Evolutionary conservation across 2,329 filamentous ascomycete genomes (phyloP).

Genomic region (Alternaria alternata): DNA sequence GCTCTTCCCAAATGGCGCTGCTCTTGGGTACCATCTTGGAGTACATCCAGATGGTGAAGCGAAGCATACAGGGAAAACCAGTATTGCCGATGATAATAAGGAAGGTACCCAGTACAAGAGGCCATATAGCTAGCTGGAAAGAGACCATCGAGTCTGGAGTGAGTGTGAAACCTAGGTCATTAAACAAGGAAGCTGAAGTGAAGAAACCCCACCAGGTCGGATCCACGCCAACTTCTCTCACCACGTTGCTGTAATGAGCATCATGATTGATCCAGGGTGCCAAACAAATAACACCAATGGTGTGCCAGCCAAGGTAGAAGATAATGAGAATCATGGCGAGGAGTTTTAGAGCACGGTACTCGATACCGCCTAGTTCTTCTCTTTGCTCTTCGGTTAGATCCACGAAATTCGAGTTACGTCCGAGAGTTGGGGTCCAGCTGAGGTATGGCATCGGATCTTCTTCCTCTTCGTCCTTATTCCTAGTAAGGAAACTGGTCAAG

Average conservation of each 20-base stretch:
- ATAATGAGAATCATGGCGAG: slow-evolving; percentile 76
- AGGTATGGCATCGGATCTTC: slow-evolving; percentile 79
- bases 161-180: slow-evolving; percentile 91
- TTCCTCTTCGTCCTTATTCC: slow-evolving; percentile 56
- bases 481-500: slow-evolving; percentile 66
- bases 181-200: slow-evolving; percentile 87
- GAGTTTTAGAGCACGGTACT: slow-evolving; percentile 91
- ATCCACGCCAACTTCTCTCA: slow-evolving; percentile 68
- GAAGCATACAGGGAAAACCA: slow-evolving; percentile 92
- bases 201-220: slow-evolving; percentile 93
- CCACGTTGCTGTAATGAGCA: slow-evolving; percentile 65
- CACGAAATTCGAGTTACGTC: slow-evolving; percentile 90
- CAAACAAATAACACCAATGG: slow-evolving; percentile 76
- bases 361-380: slow-evolving; percentile 94
- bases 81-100: slow-evolving; percentile 96
- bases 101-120: slow-evolving; percentile 80
- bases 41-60: slow-evolving; percentile 86
- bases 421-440: slow-evolving; percentile 91
- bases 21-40: slow-evolving; percentile 71
- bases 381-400: slow-evolving; percentile 89
- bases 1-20: slow-evolving; percentile 84
- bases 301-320: slow-evolving; percentile 86
- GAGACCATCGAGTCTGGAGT: slow-evolving; percentile 94
- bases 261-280: slow-evolving; percentile 80
- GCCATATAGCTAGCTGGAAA: slow-evolving; percentile 79